Evolutionary conservation across 805 yeast genomes (phyloP), one percentile per base, ranked within the genome.

Genomic region (Candida gorgasii): DNA sequence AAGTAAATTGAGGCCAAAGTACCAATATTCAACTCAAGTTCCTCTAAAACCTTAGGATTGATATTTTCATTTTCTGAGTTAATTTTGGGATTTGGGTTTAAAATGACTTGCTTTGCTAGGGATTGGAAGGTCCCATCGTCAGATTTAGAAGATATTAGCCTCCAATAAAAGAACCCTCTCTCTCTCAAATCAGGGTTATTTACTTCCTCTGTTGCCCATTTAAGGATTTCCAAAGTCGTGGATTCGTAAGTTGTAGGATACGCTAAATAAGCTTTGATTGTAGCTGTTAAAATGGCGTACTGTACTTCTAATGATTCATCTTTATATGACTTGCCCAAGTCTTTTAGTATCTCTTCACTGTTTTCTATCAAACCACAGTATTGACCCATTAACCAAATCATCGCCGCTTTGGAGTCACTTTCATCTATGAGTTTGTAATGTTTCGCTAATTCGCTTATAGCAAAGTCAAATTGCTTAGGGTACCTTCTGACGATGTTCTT

Each of bases 111-210:
- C 45, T 68, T 70, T 2, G 74, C 65, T 28, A 52, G 51, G 23
- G 50, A 50, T 51, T 69, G 75, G 50, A 69, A 69, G 16, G 70
- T 72, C 2, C 70, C 64, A 12, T 19, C 18, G 36, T 68, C 70
- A 14, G 51, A 33, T 12, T 53, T 55, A 0, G 62, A 46, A 1
- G 93, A 79, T 5, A 90, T 63, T 20, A 90, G 63, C 44, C 96
- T 73, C 93, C 95, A 85, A 64, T 92, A 90, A 64, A 88, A 80
- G 55, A 72, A 84, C 0, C 92, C 97, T 29, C 96, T 66, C 50
- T 88, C 95, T 47, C 97, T 73, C 8, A 89, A 62, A 62, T 92
- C 98, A 0, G 97, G 96, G 52, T 88, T 83, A 47, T 82, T 82
- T 1, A 73, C 67, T 9, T 81, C 85, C 50, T 88, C 93, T 0